phyloP scores from a whole-genome alignment of 345 rosid species.

The Citrus reticulata region DNA sequence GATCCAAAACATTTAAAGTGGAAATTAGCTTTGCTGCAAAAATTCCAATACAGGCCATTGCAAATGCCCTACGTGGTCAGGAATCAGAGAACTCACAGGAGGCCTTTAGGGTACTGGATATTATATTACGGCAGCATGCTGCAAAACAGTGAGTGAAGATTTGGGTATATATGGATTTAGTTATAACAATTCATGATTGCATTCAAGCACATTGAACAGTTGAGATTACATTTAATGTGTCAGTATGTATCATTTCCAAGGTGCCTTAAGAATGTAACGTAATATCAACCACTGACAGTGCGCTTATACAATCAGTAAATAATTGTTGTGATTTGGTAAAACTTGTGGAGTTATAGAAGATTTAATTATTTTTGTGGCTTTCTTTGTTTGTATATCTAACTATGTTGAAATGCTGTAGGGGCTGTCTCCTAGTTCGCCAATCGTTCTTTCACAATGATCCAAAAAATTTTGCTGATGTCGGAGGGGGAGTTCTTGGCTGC shows the following conservation, averaged over 20 bases:
- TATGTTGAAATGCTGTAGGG: conserved; percentile 42
- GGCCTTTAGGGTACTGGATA: conserved; percentile 77
- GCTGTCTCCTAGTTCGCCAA: conserved; percentile 92
- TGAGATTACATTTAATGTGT: background rate
- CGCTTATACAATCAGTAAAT: background rate
- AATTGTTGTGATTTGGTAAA: background rate
- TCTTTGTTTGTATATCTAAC: background rate
- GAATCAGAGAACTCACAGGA: conserved; percentile 73
- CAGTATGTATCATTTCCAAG: background rate
- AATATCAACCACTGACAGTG: background rate
- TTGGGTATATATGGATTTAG: background rate
- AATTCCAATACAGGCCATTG: conserved; percentile 85
- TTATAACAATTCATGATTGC: background rate
- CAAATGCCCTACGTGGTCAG: conserved; percentile 70
- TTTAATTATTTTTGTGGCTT: background rate
- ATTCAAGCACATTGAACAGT: background rate
- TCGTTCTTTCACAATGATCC: conserved; percentile 80
- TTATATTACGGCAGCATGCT: conserved; percentile 82
- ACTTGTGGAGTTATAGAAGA: background rate
- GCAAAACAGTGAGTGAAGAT: conserved; percentile 62
- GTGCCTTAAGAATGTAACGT: background rate
- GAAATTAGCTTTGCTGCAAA: conserved; percentile 71
- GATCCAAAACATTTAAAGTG: conserved; percentile 57
- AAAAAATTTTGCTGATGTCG: conserved; percentile 59
- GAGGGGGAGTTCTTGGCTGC: conserved; percentile 84